phyloP scores from a whole-genome alignment of 139 green algal genomes.

The Chlorokybus atmophyticus region DNA sequence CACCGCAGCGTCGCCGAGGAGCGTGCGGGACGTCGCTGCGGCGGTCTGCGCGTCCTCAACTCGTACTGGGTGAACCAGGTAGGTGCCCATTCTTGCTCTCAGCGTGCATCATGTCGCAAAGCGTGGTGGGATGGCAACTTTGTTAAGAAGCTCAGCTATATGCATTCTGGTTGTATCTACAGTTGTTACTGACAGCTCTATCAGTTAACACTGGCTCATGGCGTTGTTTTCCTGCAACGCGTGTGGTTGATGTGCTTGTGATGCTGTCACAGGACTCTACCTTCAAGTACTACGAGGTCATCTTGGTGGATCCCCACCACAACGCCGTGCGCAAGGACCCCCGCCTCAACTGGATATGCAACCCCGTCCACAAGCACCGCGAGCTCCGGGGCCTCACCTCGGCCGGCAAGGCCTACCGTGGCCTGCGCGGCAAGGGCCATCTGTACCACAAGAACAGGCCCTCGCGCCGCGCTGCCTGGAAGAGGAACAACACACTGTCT shows the following conservation, averaged over 20 bases:
- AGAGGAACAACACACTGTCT: slow-evolving; percentile 73
- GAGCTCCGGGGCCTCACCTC: slow-evolving; percentile 92
- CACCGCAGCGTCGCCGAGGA: slow-evolving; percentile 85
- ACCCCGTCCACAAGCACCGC: slow-evolving; percentile 94
- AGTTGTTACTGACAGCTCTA: no score
- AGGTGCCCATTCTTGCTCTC: not conserved
- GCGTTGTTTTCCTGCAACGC: no score
- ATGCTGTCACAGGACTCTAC: slow-evolving; percentile 71
- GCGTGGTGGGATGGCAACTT: no score
- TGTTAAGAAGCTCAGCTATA: no score
- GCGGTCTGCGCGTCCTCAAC: slow-evolving; percentile 93
- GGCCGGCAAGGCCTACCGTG: slow-evolving; percentile 81
- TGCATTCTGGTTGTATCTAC: no score
- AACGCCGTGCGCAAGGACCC: slow-evolving; percentile 86
- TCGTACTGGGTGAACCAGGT: slow-evolving; percentile 99
- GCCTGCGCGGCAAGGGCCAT: slow-evolving; percentile 68
- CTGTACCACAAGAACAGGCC: slow-evolving; percentile 71
- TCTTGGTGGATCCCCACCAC: slow-evolving; percentile 93
- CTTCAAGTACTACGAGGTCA: slow-evolving; percentile 99
- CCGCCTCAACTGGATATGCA: slow-evolving; percentile 98
- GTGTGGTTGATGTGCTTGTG: no score
- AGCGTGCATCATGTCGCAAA: no score
- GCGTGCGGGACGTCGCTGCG: slow-evolving; percentile 80
- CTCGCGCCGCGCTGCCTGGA: slow-evolving; percentile 70
- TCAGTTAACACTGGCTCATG: no score